Evolutionary conservation across 2,329 filamentous ascomycete species (phyloP), one percentile per base, ranked within the genome.

Genomic region (Alternaria atra): DNA sequence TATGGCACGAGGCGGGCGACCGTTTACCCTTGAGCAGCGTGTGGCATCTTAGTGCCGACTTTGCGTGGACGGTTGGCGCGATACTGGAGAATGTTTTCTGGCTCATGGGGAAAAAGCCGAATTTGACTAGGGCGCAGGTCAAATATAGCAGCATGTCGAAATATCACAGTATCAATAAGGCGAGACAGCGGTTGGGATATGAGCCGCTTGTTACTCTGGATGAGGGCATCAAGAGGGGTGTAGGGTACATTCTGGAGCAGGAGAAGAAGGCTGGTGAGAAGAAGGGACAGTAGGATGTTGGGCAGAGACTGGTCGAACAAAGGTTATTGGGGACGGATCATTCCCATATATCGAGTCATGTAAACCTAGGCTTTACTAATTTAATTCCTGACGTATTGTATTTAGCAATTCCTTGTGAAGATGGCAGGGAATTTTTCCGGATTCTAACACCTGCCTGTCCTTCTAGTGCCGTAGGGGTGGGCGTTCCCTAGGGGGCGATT

Each of bases 131-230:
- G 60, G 77, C 80, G 58, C 79, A 83, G 67, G 82, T 91, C 62
- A 82, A 85, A 67, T 92, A 90, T 77, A 88, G 87, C 73, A 89
- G 86, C 76, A 91, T 93, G 89, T 91, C 88, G 58, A 84, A 91
- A 58, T 94, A 93, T 80, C 93, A 91, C 79, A 88, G 89, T 80
- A 92, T 93, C 74, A 82, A 83, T 60, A 94, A 94, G 85, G 91
- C 91, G 58, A 91, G 88, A 83, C 82, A 77, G 69, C 83, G 90
- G 67, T 80, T 94, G 56, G 89, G 89, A 3, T 94, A 94, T 79
- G 77, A 80, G 75, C 91, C 91, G 3, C 79, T 92, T 55, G 88
- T 91, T 53, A 81, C 83, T 42, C 79, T 93, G 58, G 84, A 89
- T 63, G 89, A 92, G 67, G 91, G 90, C 9, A 78, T 84, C 15